These are phyloP conservation scores for Nothophytophthora sp. DNA, from an alignment of 352 stramenopile genomes.

Conservation along the genomic window DNA sequence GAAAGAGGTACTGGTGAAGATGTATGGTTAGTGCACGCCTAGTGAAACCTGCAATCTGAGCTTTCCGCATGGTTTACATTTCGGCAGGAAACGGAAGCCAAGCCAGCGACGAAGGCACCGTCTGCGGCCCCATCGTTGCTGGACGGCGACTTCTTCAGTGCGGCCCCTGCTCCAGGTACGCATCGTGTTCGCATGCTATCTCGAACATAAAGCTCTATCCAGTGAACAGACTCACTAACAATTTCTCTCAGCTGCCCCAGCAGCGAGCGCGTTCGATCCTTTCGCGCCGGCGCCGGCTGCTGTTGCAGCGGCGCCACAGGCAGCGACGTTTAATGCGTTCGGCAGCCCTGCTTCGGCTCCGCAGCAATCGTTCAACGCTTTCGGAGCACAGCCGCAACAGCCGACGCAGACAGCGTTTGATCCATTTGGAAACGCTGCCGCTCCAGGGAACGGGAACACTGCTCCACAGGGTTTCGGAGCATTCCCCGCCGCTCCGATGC, in stretches of 20 bases:
- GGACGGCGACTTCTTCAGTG: constrained; percentile 77
- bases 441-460: constrained; percentile 24
- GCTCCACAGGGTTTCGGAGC: constrained; percentile 39
- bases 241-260: constrained; percentile 16
- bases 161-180: constrained; percentile 36
- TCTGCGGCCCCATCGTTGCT: constrained; percentile 69
- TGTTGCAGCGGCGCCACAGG: constrained; percentile 17
- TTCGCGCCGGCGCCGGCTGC: constrained; percentile 49
- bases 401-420: constrained; percentile 52
- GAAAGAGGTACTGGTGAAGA: constrained; percentile 51
- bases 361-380: constrained; percentile 64
- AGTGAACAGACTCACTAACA: background rate
- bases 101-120: constrained; percentile 48
- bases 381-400: constrained; percentile 43
- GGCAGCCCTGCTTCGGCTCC: constrained; percentile 27
- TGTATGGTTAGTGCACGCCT: background rate
- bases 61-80: background rate
- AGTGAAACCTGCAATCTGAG: background rate
- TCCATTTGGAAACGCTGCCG: constrained; percentile 45
- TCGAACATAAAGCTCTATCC: background rate
- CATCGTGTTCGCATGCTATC: too few relatives aligned
- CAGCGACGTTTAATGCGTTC: constrained; percentile 42
- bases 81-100: constrained; percentile 36
- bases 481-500: constrained; percentile 38
- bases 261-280: constrained; percentile 62